Evolutionary conservation across 2,329 filamentous ascomycete genomes (phyloP).

Genomic region (Penicillium sp.): DNA sequence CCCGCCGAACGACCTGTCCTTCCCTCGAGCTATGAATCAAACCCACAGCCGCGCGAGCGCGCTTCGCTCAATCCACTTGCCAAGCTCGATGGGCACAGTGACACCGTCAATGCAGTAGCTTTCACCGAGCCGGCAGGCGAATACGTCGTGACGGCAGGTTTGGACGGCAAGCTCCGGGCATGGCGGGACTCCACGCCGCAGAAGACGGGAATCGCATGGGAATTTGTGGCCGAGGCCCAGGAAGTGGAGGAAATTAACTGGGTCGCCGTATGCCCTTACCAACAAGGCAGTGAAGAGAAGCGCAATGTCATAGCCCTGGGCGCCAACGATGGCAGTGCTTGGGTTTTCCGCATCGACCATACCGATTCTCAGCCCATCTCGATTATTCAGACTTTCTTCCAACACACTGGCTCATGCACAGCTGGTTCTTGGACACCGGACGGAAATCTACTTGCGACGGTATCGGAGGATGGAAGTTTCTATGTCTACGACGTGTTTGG

Average conservation of each 20-base stretch:
- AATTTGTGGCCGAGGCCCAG: slow-evolving; percentile 75
- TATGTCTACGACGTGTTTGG: slow-evolving; percentile 95
- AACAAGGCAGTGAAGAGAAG: slow-evolving; percentile 52
- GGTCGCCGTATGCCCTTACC: slow-evolving; percentile 76
- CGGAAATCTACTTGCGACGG: slow-evolving; percentile 82
- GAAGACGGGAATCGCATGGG: slow-evolving; percentile 59
- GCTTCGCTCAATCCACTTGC: slow-evolving; percentile 68
- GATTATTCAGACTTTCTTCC: slow-evolving; percentile 89
- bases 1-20: slow-evolving; percentile 67
- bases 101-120: slow-evolving; percentile 83
- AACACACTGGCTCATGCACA: slow-evolving; percentile 84
- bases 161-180: slow-evolving; percentile 80
- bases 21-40: slow-evolving; percentile 74
- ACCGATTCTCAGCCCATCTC: slow-evolving; percentile 68
- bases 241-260: slow-evolving; percentile 97
- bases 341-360: slow-evolving; percentile 87
- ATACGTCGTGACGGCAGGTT: slow-evolving; percentile 81
- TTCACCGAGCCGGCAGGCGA: slow-evolving; percentile 86
- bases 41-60: slow-evolving; percentile 64
- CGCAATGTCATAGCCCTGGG: slow-evolving; percentile 86
- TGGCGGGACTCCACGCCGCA: slow-evolving; percentile 60
- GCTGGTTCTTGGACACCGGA: slow-evolving; percentile 90
- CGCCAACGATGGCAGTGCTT: slow-evolving; percentile 87
- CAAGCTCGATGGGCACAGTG: slow-evolving; percentile 84
- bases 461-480: slow-evolving; percentile 84